Evolutionary conservation across 371 early-diverging fungal genomes (phyloP).

Genomic region (Mucor saturninus): DNA sequence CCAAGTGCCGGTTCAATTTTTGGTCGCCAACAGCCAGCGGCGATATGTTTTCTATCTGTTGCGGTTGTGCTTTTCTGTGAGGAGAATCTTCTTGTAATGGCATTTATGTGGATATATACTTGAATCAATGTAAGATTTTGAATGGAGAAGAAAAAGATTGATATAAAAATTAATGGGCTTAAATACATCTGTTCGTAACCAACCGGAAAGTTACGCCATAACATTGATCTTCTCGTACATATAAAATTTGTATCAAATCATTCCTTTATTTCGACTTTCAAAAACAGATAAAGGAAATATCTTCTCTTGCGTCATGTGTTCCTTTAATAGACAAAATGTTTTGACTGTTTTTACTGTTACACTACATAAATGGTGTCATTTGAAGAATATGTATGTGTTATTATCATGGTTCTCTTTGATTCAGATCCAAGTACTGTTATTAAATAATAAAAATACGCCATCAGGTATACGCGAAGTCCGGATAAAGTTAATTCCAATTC

Average conservation of each 20-base stretch:
- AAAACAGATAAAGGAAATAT: background rate
- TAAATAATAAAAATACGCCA: too few relatives aligned
- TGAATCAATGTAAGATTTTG: background rate
- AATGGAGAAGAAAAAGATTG: background rate
- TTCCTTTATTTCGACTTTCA: background rate
- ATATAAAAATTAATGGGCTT: background rate
- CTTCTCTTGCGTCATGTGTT: background rate
- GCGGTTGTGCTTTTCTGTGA: constrained; percentile 8
- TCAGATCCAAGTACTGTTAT: too few relatives aligned
- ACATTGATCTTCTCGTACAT: background rate
- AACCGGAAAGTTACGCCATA: background rate
- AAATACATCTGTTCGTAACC: background rate
- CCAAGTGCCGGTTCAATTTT: constrained; percentile 27
- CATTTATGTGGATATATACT: background rate
- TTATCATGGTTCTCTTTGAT: too few relatives aligned
- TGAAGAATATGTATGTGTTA: background rate
- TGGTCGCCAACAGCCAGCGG: constrained; percentile 35
- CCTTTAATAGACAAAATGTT: background rate
- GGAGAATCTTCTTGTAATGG: background rate
- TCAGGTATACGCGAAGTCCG: too few relatives aligned
- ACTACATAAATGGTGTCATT: background rate
- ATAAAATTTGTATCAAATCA: background rate
- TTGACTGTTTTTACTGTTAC: background rate
- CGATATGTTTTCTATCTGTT: constrained; percentile 21
- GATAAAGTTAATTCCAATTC: background rate